Evolutionary conservation across 768 basidiomycete genomes (phyloP).

Genomic region (Lactarius hengduanensis): DNA sequence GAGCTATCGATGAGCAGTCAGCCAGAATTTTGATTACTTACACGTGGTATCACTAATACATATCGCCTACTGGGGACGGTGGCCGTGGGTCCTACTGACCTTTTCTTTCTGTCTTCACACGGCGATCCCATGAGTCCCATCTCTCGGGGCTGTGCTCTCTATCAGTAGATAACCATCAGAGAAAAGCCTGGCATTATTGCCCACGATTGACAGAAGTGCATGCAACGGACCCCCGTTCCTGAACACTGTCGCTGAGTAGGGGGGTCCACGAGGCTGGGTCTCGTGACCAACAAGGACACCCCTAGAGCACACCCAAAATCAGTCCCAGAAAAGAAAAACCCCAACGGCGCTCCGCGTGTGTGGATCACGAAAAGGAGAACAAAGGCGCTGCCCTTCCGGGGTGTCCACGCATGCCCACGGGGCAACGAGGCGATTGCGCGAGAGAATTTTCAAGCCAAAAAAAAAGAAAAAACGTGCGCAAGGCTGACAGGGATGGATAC

Average conservation of each 20-base stretch:
- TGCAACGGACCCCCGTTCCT: neutral
- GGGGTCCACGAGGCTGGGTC: neutral
- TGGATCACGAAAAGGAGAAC: neutral
- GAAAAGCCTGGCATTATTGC: neutral
- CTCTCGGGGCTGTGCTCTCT: neutral
- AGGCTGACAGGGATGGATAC: constrained; percentile 23
- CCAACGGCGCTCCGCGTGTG: constrained; percentile 18
- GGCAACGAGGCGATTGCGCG: neutral
- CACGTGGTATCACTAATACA: neutral
- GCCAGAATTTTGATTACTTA: neutral
- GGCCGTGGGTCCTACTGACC: neutral
- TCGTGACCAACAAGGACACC: constrained; percentile 11
- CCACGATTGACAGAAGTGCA: neutral
- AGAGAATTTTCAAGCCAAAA: too few species aligned
- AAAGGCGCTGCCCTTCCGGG: neutral
- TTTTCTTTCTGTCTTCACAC: neutral
- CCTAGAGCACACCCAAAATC: neutral
- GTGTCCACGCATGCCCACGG: neutral
- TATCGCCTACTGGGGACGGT: too few species aligned
- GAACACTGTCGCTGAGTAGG: neutral
- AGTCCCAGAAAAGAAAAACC: constrained; percentile 5
- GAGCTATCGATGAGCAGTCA: neutral
- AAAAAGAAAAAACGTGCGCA: neutral
- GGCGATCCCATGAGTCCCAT: neutral
- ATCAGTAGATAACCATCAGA: neutral